Percentiles rank a stretch among this genome's conserved stretches.
These are phyloP conservation scores for Pseudogymnoascus sp. DNA, from an alignment of 2,329 filamentous ascomycete species.

Conservation along the genomic window DNA sequence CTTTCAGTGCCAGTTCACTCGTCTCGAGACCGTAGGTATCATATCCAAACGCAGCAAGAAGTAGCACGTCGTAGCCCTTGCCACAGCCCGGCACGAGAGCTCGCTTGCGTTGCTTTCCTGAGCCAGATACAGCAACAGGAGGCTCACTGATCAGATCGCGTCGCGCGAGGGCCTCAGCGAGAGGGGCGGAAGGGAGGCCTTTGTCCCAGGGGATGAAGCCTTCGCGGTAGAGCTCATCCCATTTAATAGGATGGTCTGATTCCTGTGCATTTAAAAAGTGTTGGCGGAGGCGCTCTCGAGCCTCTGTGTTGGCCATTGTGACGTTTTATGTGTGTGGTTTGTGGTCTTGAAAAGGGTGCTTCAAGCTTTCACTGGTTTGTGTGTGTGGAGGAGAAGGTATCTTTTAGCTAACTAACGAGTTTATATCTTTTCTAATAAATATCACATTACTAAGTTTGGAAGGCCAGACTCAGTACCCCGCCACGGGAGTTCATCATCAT, in stretches of 20 bases:
- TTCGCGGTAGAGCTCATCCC: constrained; percentile 44
- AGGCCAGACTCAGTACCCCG: not conserved
- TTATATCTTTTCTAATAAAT: not conserved
- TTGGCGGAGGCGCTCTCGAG: constrained; percentile 20
- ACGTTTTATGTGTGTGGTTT: not conserved
- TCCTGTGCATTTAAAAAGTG: constrained; percentile 21
- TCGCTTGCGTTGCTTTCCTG: constrained; percentile 33
- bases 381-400: not conserved
- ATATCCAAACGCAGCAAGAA: constrained; percentile 68
- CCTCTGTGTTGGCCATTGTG: constrained; percentile 13
- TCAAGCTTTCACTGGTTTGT: not conserved
- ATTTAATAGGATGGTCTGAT: constrained; percentile 27
- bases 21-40: constrained; percentile 70
- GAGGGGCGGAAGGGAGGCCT: constrained; percentile 44
- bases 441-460: constrained; percentile 1
- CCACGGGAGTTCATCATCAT: not conserved
- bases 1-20: constrained; percentile 40
- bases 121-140: constrained; percentile 1
- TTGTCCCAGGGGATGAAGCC: constrained; percentile 49
- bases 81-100: constrained; percentile 79
- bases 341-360: not conserved
- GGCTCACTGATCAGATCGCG: constrained; percentile 36
- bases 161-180: constrained; percentile 46
- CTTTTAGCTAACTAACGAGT: not conserved
- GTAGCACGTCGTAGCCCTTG: constrained; percentile 69